Evolutionary conservation across 495 filamentous ascomycete species (phyloP), one percentile per base, ranked within the genome.

Genomic region (Aspergillus sclerotioniger): DNA sequence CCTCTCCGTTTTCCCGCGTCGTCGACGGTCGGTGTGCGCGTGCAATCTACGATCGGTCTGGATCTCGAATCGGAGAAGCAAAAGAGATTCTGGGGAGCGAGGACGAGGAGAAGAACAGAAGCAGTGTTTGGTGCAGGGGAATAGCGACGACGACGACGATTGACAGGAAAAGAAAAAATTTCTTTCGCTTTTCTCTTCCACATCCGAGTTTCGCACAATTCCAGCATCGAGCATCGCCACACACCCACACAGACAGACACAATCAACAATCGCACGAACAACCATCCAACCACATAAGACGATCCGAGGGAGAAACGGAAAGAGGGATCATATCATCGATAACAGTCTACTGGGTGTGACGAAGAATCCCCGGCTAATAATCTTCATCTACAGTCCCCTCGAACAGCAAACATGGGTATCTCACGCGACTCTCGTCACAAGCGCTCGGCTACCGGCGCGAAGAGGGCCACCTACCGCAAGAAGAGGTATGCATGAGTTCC

Each of bases 391-490:
- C 67, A 83, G 80, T 82, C 78, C 77, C 71, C 71, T 74, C 71
- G 72, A 67, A 79, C 73, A 80, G 85, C 84, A 84, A 88, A 84
- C 78, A 98, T 98, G 93, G 93, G 93, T 98, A 97, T 98, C 81
- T 96, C 92, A 80, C 90, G 93, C 78, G 93, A 97, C 81, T 96
- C 91, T 71, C 90, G 93, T 82, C 93, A 98, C 86, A 98, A 98
- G 89, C 92, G 93, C 82, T 89, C 90, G 78, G 90, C 90, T 76
- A 91, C 93, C 70, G 93, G 93, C 82, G 93, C 93, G 67, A 97
- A 96, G 89, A 86, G 93, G 71, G 84, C 92, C 80, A 86, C 83
- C 84, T 96, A 95, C 82, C 90, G 91, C 78, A 88, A 88, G 82
- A 88, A 88, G 84, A 86, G 85, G 85, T 88, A 87, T 78, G 79